A percentile compares a stretch with the other conserved stretches of the same genome.
Conservation (phyloP, 78 protist genomes). For the Dictyostelium firmibasis region DNA sequence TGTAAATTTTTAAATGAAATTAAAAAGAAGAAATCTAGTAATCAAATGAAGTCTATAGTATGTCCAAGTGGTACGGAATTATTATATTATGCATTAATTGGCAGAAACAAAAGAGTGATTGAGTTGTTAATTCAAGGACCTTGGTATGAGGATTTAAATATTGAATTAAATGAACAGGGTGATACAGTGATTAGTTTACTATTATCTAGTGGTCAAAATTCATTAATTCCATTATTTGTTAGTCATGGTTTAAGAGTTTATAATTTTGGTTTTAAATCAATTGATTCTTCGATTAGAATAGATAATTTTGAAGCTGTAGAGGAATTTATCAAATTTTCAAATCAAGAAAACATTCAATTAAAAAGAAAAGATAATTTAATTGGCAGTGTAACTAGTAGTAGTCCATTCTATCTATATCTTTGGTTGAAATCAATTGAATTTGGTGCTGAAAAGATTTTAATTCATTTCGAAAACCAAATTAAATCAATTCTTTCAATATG, state of each 20-base stretch:
- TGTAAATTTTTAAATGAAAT: background rate
- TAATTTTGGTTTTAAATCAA: background rate
- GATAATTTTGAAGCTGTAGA: background rate
- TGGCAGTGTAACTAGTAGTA: background rate
- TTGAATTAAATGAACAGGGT: background rate
- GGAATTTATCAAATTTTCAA: background rate
- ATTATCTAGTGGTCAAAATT: constrained; percentile 4
- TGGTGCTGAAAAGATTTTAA: background rate
- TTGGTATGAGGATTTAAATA: background rate
- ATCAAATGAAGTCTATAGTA: background rate
- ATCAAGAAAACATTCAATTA: background rate
- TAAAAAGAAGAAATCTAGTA: background rate
- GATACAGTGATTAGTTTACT: background rate
- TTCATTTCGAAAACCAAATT: background rate
- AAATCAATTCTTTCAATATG: background rate
- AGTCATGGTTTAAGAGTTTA: constrained; percentile 9
- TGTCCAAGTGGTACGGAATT: constrained; percentile 19
- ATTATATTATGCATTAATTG: constrained; percentile 32
- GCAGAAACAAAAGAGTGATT: background rate
- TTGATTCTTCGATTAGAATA: background rate
- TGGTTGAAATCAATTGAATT: background rate
- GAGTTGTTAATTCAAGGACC: background rate
- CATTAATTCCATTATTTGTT: constrained; percentile 2
- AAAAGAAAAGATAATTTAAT: background rate
- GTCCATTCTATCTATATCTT: background rate